Evolutionary conservation across 495 filamentous ascomycete genomes (phyloP).

Genomic region (Talaromyces borbonicus): DNA sequence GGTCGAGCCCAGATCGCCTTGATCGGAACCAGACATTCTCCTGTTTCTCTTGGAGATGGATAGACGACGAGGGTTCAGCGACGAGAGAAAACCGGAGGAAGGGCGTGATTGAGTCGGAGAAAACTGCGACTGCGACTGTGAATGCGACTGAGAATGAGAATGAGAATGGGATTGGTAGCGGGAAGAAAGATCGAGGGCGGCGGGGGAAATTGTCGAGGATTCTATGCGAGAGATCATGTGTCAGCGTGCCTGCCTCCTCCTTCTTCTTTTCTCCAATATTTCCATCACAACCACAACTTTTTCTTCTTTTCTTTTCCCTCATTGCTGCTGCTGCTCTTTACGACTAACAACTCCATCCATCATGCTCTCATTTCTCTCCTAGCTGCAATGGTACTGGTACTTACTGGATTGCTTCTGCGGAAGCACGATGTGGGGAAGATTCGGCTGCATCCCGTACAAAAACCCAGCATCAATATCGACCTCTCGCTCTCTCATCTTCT

Average conservation of each 20-base stretch:
- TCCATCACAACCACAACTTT: too few relatives aligned
- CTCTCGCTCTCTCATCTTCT: constrained; percentile 5
- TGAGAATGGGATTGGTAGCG: constrained; percentile 1
- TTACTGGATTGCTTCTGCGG: constrained; percentile 8
- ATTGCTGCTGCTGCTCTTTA: too few relatives aligned
- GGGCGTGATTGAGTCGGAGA: too few relatives aligned
- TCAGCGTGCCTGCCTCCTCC: too few relatives aligned
- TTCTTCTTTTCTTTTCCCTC: too few relatives aligned
- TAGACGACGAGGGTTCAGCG: not conserved
- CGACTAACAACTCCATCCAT: too few relatives aligned
- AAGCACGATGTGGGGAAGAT: constrained; percentile 9
- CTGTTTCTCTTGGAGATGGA: not conserved
- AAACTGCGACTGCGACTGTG: not conserved
- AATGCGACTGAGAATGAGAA: not conserved
- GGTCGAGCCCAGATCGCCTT: not conserved
- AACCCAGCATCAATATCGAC: constrained; percentile 12
- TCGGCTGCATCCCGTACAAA: constrained; percentile 14
- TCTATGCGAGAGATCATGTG: not conserved
- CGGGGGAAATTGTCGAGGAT: too few relatives aligned
- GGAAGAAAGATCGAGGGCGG: not conserved
- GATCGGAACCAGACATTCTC: not conserved
- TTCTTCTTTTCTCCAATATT: too few relatives aligned
- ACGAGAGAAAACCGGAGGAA: too few relatives aligned
- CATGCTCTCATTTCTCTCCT: too few relatives aligned
- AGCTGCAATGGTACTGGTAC: too few relatives aligned